Evolutionary conservation across 2,329 filamentous ascomycete species (phyloP).

Genomic region (Xylaria sp.): DNA sequence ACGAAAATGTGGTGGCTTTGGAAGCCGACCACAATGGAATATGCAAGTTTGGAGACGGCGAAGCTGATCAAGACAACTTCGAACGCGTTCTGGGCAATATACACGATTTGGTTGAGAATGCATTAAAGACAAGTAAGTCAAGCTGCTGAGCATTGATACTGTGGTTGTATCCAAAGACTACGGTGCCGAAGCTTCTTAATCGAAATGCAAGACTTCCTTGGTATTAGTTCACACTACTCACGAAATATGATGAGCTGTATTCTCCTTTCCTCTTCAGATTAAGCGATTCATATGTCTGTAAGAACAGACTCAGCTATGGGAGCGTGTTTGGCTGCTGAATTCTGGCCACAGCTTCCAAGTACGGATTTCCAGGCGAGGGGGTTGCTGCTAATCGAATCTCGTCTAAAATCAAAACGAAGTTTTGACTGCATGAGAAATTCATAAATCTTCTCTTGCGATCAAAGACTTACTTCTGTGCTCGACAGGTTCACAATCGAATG

Average conservation of each 20-base stretch:
- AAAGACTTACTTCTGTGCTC: neutral
- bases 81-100: constrained; percentile 32
- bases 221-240: neutral
- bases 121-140: neutral
- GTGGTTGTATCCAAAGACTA: neutral
- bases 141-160: neutral
- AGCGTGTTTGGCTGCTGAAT: neutral
- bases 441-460: neutral
- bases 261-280: neutral
- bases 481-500: neutral
- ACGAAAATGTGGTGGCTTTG: constrained; percentile 33
- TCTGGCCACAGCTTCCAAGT: neutral
- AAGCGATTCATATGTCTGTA: neutral
- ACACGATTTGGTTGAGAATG: constrained; percentile 10
- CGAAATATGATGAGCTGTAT: neutral
- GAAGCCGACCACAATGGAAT: constrained; percentile 33
- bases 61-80: constrained; percentile 33
- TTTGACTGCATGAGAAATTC: neutral
- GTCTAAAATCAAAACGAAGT: too few species aligned
- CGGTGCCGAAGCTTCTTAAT: neutral
- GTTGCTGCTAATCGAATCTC: neutral
- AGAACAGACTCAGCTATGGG: neutral
- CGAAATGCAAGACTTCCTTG: neutral
- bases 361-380: neutral
- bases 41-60: constrained; percentile 35